Evolutionary conservation across 768 basidiomycete species (phyloP).

Genomic region (Nidularia sp.): DNA sequence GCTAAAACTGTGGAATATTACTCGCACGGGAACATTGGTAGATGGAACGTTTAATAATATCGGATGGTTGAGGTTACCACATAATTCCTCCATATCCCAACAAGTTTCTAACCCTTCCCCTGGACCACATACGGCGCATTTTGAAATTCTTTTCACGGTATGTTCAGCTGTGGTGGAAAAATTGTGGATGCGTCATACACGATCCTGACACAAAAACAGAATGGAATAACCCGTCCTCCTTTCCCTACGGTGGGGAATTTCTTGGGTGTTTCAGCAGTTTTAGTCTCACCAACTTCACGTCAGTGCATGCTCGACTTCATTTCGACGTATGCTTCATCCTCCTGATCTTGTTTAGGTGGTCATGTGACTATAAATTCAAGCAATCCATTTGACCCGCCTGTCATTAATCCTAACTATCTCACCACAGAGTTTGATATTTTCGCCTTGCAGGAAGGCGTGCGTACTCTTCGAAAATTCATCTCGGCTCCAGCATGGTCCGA

Average conservation of each 20-base stretch:
- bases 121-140: conserved; percentile 2
- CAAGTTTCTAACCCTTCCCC: conserved; percentile 9
- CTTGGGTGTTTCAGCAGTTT: conserved; percentile 7
- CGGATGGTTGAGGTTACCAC: conserved; percentile 2
- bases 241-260: conserved; percentile 9
- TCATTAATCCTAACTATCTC: conserved; percentile 24
- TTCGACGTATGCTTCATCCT: neutral
- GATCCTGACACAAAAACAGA: neutral
- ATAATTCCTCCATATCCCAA: conserved; percentile 4
- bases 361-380: neutral
- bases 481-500: conserved; percentile 2
- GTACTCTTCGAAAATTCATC: conserved; percentile 2
- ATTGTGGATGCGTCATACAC: neutral
- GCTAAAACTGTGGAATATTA: neutral
- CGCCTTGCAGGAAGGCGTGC: conserved; percentile 6
- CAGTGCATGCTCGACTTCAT: neutral
- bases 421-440: conserved; percentile 8
- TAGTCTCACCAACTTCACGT: conserved; percentile 14
- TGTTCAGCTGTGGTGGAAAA: neutral
- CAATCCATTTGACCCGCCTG: conserved; percentile 6
- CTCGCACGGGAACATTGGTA: neutral
- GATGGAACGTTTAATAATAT: neutral
- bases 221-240: neutral
- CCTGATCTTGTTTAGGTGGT: conserved; percentile 3
- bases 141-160: conserved; percentile 30